A percentile compares a stretch with the other conserved stretches of the same genome.
Conservation (phyloP, 108 stramenopile genomes). For the Skeletonema costatum region DNA sequence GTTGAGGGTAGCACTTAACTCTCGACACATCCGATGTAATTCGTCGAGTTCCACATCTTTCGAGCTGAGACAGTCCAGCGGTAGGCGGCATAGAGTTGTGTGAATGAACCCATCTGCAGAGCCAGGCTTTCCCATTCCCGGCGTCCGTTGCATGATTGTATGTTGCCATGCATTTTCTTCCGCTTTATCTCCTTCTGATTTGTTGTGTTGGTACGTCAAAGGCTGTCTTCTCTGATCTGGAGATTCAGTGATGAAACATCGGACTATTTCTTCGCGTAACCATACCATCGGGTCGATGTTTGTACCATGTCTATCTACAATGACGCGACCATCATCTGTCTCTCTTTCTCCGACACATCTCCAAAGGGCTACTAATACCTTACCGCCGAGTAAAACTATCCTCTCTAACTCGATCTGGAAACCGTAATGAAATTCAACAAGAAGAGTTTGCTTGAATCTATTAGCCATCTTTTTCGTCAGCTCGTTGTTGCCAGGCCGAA, state of each 20-base stretch:
- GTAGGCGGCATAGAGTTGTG: constrained; percentile 60
- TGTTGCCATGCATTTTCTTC: constrained; percentile 26
- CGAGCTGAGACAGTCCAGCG: constrained; percentile 54
- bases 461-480: constrained; percentile 39
- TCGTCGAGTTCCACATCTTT: constrained; percentile 55
- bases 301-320: constrained; percentile 59
- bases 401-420: constrained; percentile 64
- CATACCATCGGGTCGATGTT: constrained; percentile 52
- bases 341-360: constrained; percentile 59
- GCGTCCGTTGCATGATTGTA: constrained; percentile 56
- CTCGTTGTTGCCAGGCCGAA: constrained; percentile 47
- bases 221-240: constrained; percentile 40
- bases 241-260: constrained; percentile 58
- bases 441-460: constrained; percentile 54
- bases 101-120: constrained; percentile 68
- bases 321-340: constrained; percentile 28
- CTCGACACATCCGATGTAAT: constrained; percentile 59
- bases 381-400: constrained; percentile 61
- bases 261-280: constrained; percentile 58
- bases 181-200: neutral
- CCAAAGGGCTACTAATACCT: constrained; percentile 62
- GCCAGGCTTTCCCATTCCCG: constrained; percentile 45
- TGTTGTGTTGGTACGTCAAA: constrained; percentile 47
- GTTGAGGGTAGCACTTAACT: constrained; percentile 58
- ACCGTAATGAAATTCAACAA: constrained; percentile 59